phyloP scores from a whole-genome alignment of 148 eudicot genomes.

The Beta vulgaris region DNA sequence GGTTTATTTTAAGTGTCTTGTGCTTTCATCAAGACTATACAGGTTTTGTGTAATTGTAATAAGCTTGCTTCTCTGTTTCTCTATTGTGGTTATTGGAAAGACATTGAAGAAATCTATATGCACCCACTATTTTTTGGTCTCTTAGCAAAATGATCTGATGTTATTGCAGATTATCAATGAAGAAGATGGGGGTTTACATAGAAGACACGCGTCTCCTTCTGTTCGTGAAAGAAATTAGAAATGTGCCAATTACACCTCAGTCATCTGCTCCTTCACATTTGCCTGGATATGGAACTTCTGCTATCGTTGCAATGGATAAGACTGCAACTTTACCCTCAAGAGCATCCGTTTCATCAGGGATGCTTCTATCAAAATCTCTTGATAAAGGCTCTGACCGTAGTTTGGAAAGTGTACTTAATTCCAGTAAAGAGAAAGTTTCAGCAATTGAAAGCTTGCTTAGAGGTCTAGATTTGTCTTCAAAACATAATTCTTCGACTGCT shows the following conservation, averaged over 20 bases:
- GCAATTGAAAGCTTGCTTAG: conserved; percentile 98
- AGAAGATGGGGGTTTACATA: conserved; percentile 87
- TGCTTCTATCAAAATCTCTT: conserved; percentile 57
- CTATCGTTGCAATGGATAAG: conserved; percentile 95
- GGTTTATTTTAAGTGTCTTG: not conserved
- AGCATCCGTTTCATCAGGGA: conserved; percentile 66
- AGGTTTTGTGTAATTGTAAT: too few species aligned
- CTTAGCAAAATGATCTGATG: conserved; percentile 8
- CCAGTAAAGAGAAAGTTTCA: conserved; percentile 97
- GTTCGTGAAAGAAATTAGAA: conserved; percentile 80
- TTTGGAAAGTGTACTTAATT: conserved; percentile 79
- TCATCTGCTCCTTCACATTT: conserved; percentile 58
- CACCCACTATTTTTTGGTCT: not conserved
- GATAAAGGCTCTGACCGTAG: conserved; percentile 75
- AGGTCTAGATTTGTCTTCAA: conserved; percentile 74
- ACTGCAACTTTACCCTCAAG: conserved; percentile 66
- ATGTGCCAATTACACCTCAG: conserved; percentile 49
- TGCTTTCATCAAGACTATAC: not conserved
- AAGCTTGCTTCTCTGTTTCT: too few species aligned
- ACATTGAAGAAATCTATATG: not conserved
- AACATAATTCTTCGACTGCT: conserved; percentile 44
- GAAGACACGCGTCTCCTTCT: conserved; percentile 96
- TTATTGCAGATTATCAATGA: conserved; percentile 68
- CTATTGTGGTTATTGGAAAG: not conserved
- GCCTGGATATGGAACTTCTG: conserved; percentile 97